Percentiles rank a stretch among this genome's conserved stretches.
These are phyloP conservation scores for Myochromella boudieri DNA, from an alignment of 768 basidiomycete species.

Conservation along the genomic window DNA sequence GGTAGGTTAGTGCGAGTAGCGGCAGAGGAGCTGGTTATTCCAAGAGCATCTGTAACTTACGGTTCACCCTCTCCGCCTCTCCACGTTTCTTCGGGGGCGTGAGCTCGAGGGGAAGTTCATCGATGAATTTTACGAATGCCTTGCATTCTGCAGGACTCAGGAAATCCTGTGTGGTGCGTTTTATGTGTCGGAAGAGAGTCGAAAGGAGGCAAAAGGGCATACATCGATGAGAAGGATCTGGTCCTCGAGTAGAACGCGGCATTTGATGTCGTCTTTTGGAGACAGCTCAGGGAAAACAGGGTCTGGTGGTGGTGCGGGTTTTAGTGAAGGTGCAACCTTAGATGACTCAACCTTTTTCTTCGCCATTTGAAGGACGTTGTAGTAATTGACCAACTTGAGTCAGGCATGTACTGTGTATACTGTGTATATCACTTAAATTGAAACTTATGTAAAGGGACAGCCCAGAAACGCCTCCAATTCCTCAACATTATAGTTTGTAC, in stretches of 20 bases:
- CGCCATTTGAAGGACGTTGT: slow-evolving; percentile 15
- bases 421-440: no score
- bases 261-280: slow-evolving; percentile 45
- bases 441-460: no score
- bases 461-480: no score
- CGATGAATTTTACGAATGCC: slow-evolving; percentile 56
- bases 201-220: slow-evolving; percentile 16
- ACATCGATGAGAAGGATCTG: slow-evolving; percentile 66
- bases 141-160: slow-evolving; percentile 64
- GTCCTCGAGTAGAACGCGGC: slow-evolving; percentile 53
- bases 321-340: neutral
- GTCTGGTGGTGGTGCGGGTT: neutral
- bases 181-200: slow-evolving; percentile 6
- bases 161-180: slow-evolving; percentile 42
- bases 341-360: slow-evolving; percentile 15
- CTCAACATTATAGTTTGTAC: no score
- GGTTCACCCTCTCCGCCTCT: slow-evolving; percentile 70
- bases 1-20: neutral
- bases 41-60: slow-evolving; percentile 34
- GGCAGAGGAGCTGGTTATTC: neutral
- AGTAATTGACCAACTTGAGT: no score
- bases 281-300: slow-evolving; percentile 43
- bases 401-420: no score
- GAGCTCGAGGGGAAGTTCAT: slow-evolving; percentile 57
- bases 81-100: slow-evolving; percentile 73